Conservation (phyloP, 2,329 filamentous ascomycete genomes). For the Pyrenophora teres region DNA sequence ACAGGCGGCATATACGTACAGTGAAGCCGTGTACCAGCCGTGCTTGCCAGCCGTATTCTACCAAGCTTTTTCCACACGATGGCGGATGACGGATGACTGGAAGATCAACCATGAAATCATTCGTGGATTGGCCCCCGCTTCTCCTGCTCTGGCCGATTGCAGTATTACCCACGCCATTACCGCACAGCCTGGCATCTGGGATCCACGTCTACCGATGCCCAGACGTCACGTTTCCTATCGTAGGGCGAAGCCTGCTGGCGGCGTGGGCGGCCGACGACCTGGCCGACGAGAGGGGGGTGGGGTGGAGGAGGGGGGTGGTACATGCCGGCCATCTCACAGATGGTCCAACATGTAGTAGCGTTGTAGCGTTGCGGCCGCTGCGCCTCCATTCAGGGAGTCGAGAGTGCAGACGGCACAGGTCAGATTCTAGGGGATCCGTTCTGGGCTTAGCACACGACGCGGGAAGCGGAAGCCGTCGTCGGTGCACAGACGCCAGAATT, state of each 20-base stretch:
- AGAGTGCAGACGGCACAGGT: slow-evolving; percentile 15
- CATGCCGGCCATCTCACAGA: slow-evolving; percentile 6
- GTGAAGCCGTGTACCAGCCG: background rate
- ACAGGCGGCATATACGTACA: background rate
- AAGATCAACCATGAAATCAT: slow-evolving; percentile 15
- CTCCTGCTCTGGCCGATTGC: slow-evolving; percentile 26
- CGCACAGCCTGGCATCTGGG: background rate
- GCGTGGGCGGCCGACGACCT: slow-evolving; percentile 12
- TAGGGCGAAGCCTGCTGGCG: slow-evolving; percentile 12
- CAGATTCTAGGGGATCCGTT: background rate
- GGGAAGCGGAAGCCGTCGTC: slow-evolving; percentile 20
- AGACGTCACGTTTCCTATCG: slow-evolving; percentile 25
- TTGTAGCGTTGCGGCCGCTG: slow-evolving; percentile 1
- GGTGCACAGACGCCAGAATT: background rate
- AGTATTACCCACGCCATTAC: slow-evolving; percentile 13
- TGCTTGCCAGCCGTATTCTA: too few species aligned
- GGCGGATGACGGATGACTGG: slow-evolving; percentile 4
- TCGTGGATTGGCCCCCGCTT: slow-evolving; percentile 23
- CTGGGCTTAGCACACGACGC: slow-evolving; percentile 11
- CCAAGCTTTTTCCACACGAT: slow-evolving; percentile 1
- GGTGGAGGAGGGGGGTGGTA: too few species aligned
- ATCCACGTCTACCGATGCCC: slow-evolving; percentile 14
- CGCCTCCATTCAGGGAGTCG: background rate
- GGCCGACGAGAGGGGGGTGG: slow-evolving; percentile 7
- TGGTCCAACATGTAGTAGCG: slow-evolving; percentile 16